Percentiles rank a stretch among this genome's conserved stretches.
These are phyloP conservation scores for Claviceps maximensis DNA, from an alignment of 2,329 filamentous ascomycete species.

Conservation along the genomic window DNA sequence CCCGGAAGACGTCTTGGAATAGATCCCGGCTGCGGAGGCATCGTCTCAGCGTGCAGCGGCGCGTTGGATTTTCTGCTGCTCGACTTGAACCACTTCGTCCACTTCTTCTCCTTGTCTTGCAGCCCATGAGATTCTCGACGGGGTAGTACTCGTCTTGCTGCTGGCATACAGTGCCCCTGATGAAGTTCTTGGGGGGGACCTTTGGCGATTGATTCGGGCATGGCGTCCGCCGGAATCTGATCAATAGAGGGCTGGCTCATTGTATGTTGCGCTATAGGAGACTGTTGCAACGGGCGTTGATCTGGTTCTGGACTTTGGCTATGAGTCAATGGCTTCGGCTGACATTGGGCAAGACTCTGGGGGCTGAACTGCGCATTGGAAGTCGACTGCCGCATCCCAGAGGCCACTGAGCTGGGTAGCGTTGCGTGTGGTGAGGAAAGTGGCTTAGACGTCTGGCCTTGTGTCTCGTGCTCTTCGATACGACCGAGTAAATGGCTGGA, in stretches of 20 bases:
- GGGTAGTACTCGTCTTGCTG: background rate
- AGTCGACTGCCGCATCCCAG: slow-evolving; percentile 1
- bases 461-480: slow-evolving; percentile 11
- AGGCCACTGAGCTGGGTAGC: slow-evolving; percentile 1
- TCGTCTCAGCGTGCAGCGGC: slow-evolving; percentile 2
- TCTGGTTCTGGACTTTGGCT: background rate
- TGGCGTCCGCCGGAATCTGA: background rate
- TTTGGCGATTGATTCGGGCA: background rate
- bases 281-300: background rate
- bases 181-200: background rate
- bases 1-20: background rate
- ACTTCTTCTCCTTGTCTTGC: slow-evolving; percentile 15
- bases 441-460: background rate
- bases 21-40: background rate
- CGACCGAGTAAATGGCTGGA: slow-evolving; percentile 7
- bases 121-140: background rate
- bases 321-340: background rate
- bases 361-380: background rate
- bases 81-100: slow-evolving; percentile 19
- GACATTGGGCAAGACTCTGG: no score
- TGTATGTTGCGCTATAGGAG: background rate
- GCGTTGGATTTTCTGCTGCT: slow-evolving; percentile 3
- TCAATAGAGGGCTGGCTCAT: background rate
- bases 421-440: background rate
- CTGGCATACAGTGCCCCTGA: background rate